Conservation (phyloP, 495 filamentous ascomycete genomes). For the Penicillium lagena region DNA sequence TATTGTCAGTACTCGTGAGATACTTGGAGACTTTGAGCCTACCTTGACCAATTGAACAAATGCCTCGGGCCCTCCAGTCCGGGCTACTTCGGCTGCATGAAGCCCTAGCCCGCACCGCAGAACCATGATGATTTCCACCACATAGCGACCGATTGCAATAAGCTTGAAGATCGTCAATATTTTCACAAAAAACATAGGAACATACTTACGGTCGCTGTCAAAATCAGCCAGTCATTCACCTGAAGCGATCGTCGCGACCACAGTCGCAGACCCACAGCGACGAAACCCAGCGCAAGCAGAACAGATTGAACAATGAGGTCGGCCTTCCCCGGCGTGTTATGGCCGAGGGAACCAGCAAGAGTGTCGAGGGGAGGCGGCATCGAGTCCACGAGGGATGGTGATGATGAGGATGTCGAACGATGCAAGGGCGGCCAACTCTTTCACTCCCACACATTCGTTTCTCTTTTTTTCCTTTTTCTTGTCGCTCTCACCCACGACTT, state of each 20-base stretch:
- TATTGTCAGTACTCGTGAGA: no score
- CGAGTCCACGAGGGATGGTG: not conserved
- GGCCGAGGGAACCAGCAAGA: constrained; percentile 11
- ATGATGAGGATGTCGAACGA: constrained; percentile 2
- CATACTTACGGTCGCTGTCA: constrained; percentile 11
- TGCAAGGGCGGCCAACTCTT: constrained; percentile 22
- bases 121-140: constrained; percentile 12
- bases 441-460: no score
- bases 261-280: constrained; percentile 12
- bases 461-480: no score
- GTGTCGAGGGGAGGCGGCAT: constrained; percentile 11
- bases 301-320: constrained; percentile 18
- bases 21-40: no score
- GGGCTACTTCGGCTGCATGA: constrained; percentile 8
- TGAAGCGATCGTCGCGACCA: constrained; percentile 14
- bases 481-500: no score
- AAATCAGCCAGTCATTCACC: constrained; percentile 14
- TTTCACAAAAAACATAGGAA: not conserved
- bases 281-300: constrained; percentile 6
- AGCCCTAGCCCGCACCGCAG: constrained; percentile 15
- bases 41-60: constrained; percentile 5
- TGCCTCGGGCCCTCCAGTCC: constrained; percentile 6
- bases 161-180: constrained; percentile 3
- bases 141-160: constrained; percentile 13
- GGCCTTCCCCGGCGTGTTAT: constrained; percentile 18